Base-by-base conservation (phyloP, 2,329 filamentous ascomycete genomes). In the Stagonosporopsis rhizophila region DNA sequence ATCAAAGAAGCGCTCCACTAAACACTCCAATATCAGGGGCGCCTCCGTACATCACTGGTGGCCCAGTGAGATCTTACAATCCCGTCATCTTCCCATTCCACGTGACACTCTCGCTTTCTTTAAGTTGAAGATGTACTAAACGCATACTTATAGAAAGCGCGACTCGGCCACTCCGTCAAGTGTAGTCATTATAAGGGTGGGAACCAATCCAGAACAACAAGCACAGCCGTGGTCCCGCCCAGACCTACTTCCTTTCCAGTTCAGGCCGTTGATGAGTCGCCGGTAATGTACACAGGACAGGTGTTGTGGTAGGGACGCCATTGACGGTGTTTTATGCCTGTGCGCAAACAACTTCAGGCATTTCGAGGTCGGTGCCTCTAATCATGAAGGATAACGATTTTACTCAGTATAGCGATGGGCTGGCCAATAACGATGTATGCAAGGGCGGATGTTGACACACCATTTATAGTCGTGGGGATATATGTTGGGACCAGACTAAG, bases 51-150 rank as follows among this genome's bases (percentile, higher is more conserved):
- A 28, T 19, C 1, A 15, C 5, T 22, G 28, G 23, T 2, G 15
- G 19, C 11, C 20, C 17, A 8, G 60, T 60, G 5, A 58, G 52
- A 8, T 45, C 39, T 27, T 40, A 39, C 12, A 64, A 48, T 3
- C 60, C 54, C 0, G 58, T 61, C 34, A 45, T 46, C 14, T 40
- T 48, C 2, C 60, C 58, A 28, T 55, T 52, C 12, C 61, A 25
- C 1, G 47, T 61, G 3, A 68, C 54, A 11, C 57, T 58, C 40
- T 66, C 55, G 3, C 61, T 59, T 44, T 6, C 52, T 61, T 23
- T 58, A 59, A 2, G 45, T 54, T 9, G 27, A 27, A n/a, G 28
- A 25, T n/a, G 30, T 30, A 32, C 28, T 27, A 3, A 50, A 2
- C n/a, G n/a, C n/a, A n/a, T 14, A 50, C 23, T n/a, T 27, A 50